Percentiles rank a stretch among this genome's conserved stretches.
Conservation (phyloP, 2,329 filamentous ascomycete genomes). For the Aspergillus eucalypticola region DNA sequence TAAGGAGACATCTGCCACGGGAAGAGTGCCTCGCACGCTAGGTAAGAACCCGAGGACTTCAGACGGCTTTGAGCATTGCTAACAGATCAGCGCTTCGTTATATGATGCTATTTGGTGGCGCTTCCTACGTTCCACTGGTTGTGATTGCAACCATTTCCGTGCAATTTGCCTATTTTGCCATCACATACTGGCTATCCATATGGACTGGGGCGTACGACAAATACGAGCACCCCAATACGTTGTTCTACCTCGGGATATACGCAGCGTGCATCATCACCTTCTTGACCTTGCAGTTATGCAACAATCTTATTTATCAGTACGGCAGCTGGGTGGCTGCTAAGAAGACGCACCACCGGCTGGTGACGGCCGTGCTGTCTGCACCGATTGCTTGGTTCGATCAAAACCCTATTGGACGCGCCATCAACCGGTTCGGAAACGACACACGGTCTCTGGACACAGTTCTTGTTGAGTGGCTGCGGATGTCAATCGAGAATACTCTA, state of each 20-base stretch:
- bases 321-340: constrained; percentile 60
- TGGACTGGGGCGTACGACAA: constrained; percentile 29
- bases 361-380: constrained; percentile 55
- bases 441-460: constrained; percentile 57
- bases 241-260: constrained; percentile 58
- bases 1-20: constrained; percentile 26
- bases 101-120: constrained; percentile 28
- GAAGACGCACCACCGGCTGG: constrained; percentile 55
- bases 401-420: constrained; percentile 51
- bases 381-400: constrained; percentile 60
- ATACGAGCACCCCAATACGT: constrained; percentile 17
- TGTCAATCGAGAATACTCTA: constrained; percentile 42
- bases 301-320: constrained; percentile 50
- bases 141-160: constrained; percentile 25
- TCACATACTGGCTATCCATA: constrained; percentile 34
- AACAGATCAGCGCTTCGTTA: constrained; percentile 25
- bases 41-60: constrained; percentile 12
- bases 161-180: constrained; percentile 29
- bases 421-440: constrained; percentile 56
- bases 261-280: constrained; percentile 46
- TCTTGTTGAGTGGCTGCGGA: constrained; percentile 46
- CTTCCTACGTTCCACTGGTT: constrained; percentile 21
- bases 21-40: constrained; percentile 27
- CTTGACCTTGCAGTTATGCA: constrained; percentile 25
- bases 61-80: background rate